phyloP scores from a whole-genome alignment of 1,284 basidiomycete genomes.

The Leccinum colubrinum region DNA sequence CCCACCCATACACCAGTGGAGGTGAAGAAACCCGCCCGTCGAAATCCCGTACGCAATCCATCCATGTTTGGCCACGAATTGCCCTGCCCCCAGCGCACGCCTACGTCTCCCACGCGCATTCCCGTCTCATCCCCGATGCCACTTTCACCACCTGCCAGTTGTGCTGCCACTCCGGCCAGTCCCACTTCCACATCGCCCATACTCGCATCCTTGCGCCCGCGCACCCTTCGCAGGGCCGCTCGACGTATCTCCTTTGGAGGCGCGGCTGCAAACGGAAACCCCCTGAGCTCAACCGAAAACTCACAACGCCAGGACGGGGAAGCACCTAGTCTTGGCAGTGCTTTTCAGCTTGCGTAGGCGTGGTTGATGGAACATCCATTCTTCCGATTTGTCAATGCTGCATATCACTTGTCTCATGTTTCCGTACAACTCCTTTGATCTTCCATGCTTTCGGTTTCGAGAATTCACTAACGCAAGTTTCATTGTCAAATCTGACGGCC shows the following conservation, averaged over 20 bases:
- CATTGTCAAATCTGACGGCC: conserved; percentile 1
- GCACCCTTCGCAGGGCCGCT: conserved; percentile 34
- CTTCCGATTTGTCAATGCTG: conserved; percentile 10
- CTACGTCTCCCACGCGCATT: conserved; percentile 31
- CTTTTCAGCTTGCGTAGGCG: conserved; percentile 30
- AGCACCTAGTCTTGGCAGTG: conserved; percentile 24
- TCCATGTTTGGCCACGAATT: conserved; percentile 35
- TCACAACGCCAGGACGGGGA: conserved; percentile 17
- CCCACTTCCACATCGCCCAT: conserved; percentile 4
- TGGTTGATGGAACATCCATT: neutral
- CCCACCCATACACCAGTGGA: conserved; percentile 10
- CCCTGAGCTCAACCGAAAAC: conserved; percentile 8
- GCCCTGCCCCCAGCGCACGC: conserved; percentile 32
- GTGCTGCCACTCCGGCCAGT: neutral
- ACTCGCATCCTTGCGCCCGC: conserved; percentile 21
- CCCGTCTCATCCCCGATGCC: conserved; percentile 32
- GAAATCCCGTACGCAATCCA: conserved; percentile 30
- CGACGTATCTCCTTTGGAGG: conserved; percentile 34
- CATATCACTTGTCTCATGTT: conserved; percentile 1
- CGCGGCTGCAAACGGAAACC: conserved; percentile 7
- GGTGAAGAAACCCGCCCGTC: conserved; percentile 30
- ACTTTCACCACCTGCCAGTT: conserved; percentile 22
- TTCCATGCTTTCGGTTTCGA: conserved; percentile 2
- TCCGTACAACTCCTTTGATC: neutral
- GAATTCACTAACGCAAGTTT: neutral